Percentiles rank a stretch among this genome's conserved stretches.
phyloP scores from a whole-genome alignment of 371 early-diverging fungal species.

The Rhizomucor miehei region DNA sequence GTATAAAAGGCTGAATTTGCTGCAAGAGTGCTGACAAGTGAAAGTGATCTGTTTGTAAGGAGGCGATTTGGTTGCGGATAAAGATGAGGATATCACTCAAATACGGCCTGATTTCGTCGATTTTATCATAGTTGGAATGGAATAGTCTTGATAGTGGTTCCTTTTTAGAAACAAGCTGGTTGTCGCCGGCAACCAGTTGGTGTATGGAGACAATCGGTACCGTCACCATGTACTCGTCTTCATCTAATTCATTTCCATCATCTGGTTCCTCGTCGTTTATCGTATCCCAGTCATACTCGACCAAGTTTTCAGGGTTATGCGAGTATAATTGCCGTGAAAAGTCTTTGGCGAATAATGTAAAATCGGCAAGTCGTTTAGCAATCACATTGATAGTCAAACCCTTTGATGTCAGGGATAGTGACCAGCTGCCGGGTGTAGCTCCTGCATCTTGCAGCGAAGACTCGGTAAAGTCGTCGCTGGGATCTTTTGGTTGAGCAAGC shows the following conservation, averaged over 20 bases:
- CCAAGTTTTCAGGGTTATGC: constrained; percentile 26
- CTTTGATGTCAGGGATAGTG: constrained; percentile 29
- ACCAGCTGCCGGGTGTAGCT: constrained; percentile 24
- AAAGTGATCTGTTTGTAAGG: neutral
- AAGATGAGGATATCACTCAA: neutral
- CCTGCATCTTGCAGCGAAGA: neutral
- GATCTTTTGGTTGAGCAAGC: neutral
- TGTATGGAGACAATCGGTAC: constrained; percentile 28
- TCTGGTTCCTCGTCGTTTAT: constrained; percentile 26
- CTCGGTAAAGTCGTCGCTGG: neutral
- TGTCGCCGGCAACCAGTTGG: constrained; percentile 2
- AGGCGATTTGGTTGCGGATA: neutral
- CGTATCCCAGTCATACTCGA: constrained; percentile 10
- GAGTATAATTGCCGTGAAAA: constrained; percentile 29
- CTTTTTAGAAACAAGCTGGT: neutral
- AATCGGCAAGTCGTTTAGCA: constrained; percentile 25
- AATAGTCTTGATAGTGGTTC: neutral
- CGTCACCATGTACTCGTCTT: constrained; percentile 39
- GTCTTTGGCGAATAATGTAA: constrained; percentile 27
- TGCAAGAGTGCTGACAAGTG: neutral
- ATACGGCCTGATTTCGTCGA: neutral
- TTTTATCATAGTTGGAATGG: neutral
- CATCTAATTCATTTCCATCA: constrained; percentile 32
- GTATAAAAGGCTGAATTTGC: constrained; percentile 4
- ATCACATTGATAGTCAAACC: constrained; percentile 38